Conservation (phyloP, 2,329 filamentous ascomycete species). For the Trichoderma atroviride region DNA sequence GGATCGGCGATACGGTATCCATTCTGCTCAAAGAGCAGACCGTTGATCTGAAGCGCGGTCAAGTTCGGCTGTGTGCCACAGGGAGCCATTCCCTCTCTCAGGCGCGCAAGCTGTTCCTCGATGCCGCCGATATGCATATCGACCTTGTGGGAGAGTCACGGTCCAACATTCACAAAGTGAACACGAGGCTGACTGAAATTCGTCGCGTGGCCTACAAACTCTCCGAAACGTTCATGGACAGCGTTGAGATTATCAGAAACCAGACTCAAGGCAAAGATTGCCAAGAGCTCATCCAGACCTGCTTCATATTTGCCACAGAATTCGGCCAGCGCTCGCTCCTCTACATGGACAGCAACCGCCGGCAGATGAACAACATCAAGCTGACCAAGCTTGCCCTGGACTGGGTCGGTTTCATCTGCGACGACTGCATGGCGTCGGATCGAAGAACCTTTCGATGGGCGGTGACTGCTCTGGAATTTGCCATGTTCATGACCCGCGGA, state of each 20-base stretch:
- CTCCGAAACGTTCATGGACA: conserved; percentile 98
- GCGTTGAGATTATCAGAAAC: conserved; percentile 86
- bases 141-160: conserved; percentile 89
- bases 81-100: conserved; percentile 78
- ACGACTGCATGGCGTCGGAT: conserved; percentile 92
- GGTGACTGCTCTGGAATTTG: conserved; percentile 91
- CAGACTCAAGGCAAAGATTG: conserved; percentile 85
- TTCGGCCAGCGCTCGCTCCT: conserved; percentile 93
- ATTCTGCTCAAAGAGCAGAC: conserved; percentile 75
- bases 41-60: conserved; percentile 82
- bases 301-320: conserved; percentile 98
- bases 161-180: conserved; percentile 91
- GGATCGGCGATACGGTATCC: conserved; percentile 77
- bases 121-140: conserved; percentile 79
- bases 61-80: conserved; percentile 85
- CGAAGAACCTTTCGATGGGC: conserved; percentile 97
- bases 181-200: conserved; percentile 87
- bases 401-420: conserved; percentile 97
- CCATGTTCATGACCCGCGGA: conserved; percentile 95
- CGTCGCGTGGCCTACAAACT: conserved; percentile 95
- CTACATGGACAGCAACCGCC: conserved; percentile 93
- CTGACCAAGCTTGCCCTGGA: conserved; percentile 90
- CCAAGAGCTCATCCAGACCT: conserved; percentile 95
- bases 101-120: conserved; percentile 76
- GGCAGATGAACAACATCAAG: conserved; percentile 96